phyloP scores from a whole-genome alignment of 352 stramenopile genomes.

The Phytopythium helicoides region DNA sequence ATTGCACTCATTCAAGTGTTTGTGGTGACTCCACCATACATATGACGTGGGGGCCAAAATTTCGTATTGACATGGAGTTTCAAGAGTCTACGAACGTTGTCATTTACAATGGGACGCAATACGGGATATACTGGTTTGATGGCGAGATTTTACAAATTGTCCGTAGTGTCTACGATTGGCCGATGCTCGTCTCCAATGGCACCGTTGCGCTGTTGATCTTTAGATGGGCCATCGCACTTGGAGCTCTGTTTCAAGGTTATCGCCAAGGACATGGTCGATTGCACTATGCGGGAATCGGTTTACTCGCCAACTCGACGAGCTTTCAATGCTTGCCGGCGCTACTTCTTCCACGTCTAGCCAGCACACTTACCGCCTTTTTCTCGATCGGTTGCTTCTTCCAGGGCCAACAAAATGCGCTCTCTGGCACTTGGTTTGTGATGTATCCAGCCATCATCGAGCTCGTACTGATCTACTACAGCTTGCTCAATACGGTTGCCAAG shows the following conservation, averaged over 20 bases:
- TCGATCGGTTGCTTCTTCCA: conserved; percentile 16
- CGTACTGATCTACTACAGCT: conserved; percentile 18
- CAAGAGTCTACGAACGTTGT: not conserved
- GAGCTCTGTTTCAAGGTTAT: conserved; percentile 1
- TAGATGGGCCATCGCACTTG: conserved; percentile 1
- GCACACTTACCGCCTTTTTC: conserved; percentile 17
- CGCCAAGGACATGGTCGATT: not conserved
- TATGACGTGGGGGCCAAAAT: too few relatives aligned
- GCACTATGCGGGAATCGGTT: conserved; percentile 4
- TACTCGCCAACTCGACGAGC: conserved; percentile 7
- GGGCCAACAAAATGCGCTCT: conserved; percentile 13
- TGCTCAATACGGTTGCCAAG: conserved; percentile 15
- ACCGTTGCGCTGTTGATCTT: not conserved
- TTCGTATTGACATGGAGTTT: too few relatives aligned
- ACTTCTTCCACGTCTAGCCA: conserved; percentile 15
- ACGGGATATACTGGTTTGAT: conserved; percentile 5
- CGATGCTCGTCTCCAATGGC: not conserved
- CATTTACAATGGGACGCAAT: not conserved
- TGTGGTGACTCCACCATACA: too few relatives aligned
- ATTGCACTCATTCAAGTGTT: too few relatives aligned
- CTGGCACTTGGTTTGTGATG: conserved; percentile 25
- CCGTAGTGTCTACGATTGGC: conserved; percentile 3
- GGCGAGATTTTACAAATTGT: not conserved
- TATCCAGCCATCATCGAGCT: conserved; percentile 27
- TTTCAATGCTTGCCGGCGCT: conserved; percentile 14